phyloP scores from a whole-genome alignment of 441 rosid genomes.

The Flueggea neowawraea region DNA sequence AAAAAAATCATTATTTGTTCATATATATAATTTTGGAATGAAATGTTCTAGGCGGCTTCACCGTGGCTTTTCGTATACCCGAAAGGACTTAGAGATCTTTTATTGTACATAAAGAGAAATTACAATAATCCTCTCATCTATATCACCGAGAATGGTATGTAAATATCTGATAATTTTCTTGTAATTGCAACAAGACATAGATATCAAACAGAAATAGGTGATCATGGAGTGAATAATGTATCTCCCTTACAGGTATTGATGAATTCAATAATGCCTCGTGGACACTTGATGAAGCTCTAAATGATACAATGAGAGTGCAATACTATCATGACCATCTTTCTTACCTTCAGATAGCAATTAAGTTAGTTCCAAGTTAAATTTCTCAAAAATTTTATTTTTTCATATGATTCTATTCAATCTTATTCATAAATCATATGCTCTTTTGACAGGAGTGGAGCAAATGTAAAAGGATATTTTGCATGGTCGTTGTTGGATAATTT shows the following conservation, averaged over 20 bases:
- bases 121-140: slow-evolving; percentile 46
- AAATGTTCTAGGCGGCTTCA: slow-evolving; percentile 30
- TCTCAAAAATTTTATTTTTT: neutral
- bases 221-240: no score
- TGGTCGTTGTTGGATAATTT: slow-evolving; percentile 55
- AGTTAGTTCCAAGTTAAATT: slow-evolving; percentile 14
- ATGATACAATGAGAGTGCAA: slow-evolving; percentile 23
- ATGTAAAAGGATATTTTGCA: slow-evolving; percentile 53
- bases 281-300: slow-evolving; percentile 21
- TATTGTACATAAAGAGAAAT: slow-evolving; percentile 34
- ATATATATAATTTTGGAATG: no score
- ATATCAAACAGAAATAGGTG: no score
- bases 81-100: slow-evolving; percentile 33
- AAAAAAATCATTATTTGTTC: no score
- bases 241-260: slow-evolving; percentile 23
- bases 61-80: slow-evolving; percentile 43
- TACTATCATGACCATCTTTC: slow-evolving; percentile 25
- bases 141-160: slow-evolving; percentile 57
- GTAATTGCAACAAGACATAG: no score
- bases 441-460: slow-evolving; percentile 32
- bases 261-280: slow-evolving; percentile 23
- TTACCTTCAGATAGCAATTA: slow-evolving; percentile 25
- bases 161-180: neutral
- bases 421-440: neutral
- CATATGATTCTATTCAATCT: neutral